phyloP scores from a whole-genome alignment of 1,284 basidiomycete genomes.

The Puccinia sorghi region DNA sequence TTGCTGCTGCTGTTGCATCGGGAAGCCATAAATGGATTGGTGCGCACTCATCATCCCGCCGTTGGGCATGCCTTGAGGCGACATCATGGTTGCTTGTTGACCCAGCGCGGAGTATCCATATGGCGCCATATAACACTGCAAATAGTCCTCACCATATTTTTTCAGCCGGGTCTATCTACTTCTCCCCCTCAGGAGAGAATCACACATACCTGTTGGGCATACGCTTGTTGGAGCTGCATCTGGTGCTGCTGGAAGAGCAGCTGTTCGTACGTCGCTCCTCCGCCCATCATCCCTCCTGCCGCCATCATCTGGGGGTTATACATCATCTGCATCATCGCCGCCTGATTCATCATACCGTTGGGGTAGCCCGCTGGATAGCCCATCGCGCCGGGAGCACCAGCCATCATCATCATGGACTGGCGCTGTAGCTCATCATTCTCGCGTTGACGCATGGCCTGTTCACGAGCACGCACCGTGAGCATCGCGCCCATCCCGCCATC shows the following conservation, averaged over 20 bases:
- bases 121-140: not conserved
- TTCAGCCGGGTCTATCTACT: not conserved
- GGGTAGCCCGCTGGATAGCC: not conserved
- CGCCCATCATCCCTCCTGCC: constrained; percentile 2
- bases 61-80: not conserved
- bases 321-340: constrained; percentile 30
- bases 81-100: not conserved
- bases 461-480: constrained; percentile 89
- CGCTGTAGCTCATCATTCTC: constrained; percentile 35
- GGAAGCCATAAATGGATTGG: constrained; percentile 19
- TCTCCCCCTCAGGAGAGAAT: not conserved
- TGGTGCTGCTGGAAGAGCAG: constrained; percentile 47
- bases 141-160: not conserved
- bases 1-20: not conserved
- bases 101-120: constrained; percentile 12
- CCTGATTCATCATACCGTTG: not conserved
- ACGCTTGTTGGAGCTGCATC: constrained; percentile 46
- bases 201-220: constrained; percentile 37
- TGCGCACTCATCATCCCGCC: not conserved
- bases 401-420: constrained; percentile 28
- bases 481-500: constrained; percentile 92
- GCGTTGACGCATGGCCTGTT: constrained; percentile 62
- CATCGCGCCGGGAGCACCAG: not conserved
- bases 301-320: constrained; percentile 35
- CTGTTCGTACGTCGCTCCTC: constrained; percentile 24